Conservation (phyloP, 257 asterid genomes). For the Nicotiana attenuata region DNA sequence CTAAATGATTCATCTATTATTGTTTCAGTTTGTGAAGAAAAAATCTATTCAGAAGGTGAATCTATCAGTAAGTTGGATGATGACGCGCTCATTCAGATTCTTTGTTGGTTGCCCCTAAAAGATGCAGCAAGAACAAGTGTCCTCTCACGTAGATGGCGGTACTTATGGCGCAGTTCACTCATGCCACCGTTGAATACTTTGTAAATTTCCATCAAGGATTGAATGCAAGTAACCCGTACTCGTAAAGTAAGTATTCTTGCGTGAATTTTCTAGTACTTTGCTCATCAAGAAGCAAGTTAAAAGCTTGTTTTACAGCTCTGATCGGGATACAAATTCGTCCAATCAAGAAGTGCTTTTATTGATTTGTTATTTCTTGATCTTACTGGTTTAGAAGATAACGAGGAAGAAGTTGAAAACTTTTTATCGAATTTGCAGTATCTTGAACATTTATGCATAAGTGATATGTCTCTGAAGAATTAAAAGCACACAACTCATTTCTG, state of each 20-base stretch:
- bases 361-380: neutral
- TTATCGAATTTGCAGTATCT: neutral
- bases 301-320: neutral
- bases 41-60: neutral
- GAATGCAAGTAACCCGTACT: neutral
- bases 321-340: neutral
- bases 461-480: neutral
- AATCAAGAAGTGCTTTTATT: neutral
- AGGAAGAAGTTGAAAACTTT: neutral
- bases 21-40: neutral
- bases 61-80: neutral
- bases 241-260: neutral
- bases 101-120: neutral
- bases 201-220: neutral
- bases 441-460: neutral
- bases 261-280: neutral
- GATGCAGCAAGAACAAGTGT: slow-evolving; percentile 8
- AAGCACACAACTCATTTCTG: neutral
- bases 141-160: slow-evolving; percentile 6
- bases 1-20: neutral
- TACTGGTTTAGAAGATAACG: neutral
- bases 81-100: neutral
- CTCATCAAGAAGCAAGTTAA: neutral
- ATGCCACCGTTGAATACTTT: neutral
- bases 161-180: slow-evolving; percentile 7